Base-by-base conservation (phyloP, 495 filamentous ascomycete genomes). In the Aspergillus heteromorphus region DNA sequence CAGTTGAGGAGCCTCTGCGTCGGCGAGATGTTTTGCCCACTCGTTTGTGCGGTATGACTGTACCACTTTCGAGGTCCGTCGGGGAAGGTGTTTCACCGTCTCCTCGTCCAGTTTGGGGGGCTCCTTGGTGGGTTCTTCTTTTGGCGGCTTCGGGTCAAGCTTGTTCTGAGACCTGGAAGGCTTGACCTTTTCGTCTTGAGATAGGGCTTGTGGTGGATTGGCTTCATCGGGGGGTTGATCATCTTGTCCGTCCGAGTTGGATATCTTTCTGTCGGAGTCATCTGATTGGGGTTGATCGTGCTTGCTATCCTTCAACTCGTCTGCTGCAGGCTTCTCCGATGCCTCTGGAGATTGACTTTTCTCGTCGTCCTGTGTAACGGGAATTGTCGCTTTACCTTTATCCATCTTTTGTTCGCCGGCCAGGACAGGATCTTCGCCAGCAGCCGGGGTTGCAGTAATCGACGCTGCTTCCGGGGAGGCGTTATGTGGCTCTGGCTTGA, bases 41-140 rank as follows among this genome's bases (percentile, higher is more conserved):
- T 97, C 92, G 59, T 96, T 95, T 5, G 91, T 97, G 43, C 92
- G 83, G 61, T 93, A 97, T 0, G 85, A 87, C 63, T 87, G 75
- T 0, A 90, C 83, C 10, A 96, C 76, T 49, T 77, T 85, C 1
- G 92, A 92, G 25, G 69, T 69, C 38, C 72, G 73, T 17, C 65
- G 65, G 10, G 74, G 72, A 38, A 77, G 60, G 6, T 57, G 49
- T n/a, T 74, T 65, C 36, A 77, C 65, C 0, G 68, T 69, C 23
- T 67, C 63, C 20, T 53, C 56, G 19, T 74, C 61, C 30, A 77
- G 48, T 42, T 52, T 65, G n/a, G 55, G 48, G 27, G 67, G 65
- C n/a, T 60, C 65, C 20, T 27, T 27, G 23, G 40, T 4, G 21
- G 43, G 43, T 23, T 47, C 43, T 16, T 59, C 55, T 36, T 57